A percentile compares a stretch with the other conserved stretches of the same genome.
Conservation (phyloP, 306 rosid species). For the Gleditsia sinensis region DNA sequence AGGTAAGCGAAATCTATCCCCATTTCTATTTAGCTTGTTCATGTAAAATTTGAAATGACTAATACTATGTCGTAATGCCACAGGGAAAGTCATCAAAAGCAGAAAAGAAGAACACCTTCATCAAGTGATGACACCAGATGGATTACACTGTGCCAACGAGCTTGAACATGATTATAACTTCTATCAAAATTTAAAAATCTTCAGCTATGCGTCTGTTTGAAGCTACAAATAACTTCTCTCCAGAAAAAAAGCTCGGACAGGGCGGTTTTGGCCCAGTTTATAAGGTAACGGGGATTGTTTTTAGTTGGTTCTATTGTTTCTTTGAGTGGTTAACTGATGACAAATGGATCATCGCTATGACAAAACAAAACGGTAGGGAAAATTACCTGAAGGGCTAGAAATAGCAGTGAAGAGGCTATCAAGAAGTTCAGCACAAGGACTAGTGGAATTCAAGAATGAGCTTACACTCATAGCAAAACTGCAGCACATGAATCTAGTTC, state of each 20-base stretch:
- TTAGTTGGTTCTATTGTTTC: background rate
- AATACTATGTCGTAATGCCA: no score
- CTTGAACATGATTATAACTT: background rate
- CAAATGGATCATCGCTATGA: background rate
- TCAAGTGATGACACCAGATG: background rate
- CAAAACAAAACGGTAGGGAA: no score
- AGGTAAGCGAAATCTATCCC: background rate
- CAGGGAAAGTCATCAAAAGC: background rate
- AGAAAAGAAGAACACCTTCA: background rate
- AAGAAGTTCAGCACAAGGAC: constrained; percentile 24
- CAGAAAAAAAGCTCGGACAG: constrained; percentile 25
- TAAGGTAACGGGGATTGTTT: constrained; percentile 31
- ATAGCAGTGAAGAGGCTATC: constrained; percentile 32
- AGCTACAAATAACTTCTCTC: constrained; percentile 38
- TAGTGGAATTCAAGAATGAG: constrained; percentile 32
- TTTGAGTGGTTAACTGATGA: background rate
- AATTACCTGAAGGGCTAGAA: background rate
- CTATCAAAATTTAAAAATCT: constrained; percentile 22
- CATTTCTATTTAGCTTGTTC: background rate
- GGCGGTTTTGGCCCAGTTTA: constrained; percentile 43
- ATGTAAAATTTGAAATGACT: background rate
- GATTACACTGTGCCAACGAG: background rate
- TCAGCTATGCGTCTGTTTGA: constrained; percentile 18
- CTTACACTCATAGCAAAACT: constrained; percentile 15
- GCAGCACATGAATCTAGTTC: constrained; percentile 34